Conservation (phyloP, 352 stramenopile genomes). For the Achlya hypogyna region DNA sequence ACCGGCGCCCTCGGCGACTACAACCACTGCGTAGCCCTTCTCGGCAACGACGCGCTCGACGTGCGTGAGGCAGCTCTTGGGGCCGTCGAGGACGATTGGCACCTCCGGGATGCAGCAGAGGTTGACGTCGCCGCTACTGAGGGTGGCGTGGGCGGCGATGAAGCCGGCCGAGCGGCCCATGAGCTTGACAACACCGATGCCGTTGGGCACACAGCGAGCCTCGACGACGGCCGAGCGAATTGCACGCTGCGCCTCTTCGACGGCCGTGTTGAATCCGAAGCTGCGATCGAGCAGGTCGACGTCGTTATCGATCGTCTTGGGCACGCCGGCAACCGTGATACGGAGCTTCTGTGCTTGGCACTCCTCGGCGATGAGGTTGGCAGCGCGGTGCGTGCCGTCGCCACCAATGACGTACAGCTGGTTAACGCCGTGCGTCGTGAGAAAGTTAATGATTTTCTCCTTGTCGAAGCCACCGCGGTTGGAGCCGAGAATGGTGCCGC, state of each 20-base stretch:
- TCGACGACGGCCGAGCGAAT: slow-evolving; percentile 90
- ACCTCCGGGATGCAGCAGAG: slow-evolving; percentile 97
- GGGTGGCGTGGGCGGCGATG: slow-evolving; percentile 94
- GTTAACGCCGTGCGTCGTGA: slow-evolving; percentile 83
- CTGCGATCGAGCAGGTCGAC: slow-evolving; percentile 96
- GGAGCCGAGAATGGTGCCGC: slow-evolving; percentile 91
- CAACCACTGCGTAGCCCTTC: slow-evolving; percentile 95
- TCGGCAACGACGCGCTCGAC: slow-evolving; percentile 87
- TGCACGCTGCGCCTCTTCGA: slow-evolving; percentile 92
- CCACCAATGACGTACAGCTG: slow-evolving; percentile 97
- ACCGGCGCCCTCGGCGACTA: slow-evolving; percentile 95
- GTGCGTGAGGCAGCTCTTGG: slow-evolving; percentile 86
- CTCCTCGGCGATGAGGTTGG: slow-evolving; percentile 85
- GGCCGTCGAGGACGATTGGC: slow-evolving; percentile 91
- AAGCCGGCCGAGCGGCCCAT: slow-evolving; percentile 97
- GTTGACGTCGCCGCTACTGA: slow-evolving; percentile 96
- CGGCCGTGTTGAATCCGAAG: slow-evolving; percentile 96
- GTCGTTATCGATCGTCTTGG: slow-evolving; percentile 99
- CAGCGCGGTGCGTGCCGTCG: slow-evolving; percentile 95
- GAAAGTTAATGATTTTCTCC: slow-evolving; percentile 94
- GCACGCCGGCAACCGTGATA: slow-evolving; percentile 93
- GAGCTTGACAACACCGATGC: slow-evolving; percentile 98
- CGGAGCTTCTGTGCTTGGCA: slow-evolving; percentile 72
- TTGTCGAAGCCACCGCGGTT: slow-evolving; percentile 94
- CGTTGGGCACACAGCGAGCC: slow-evolving; percentile 94